Evolutionary conservation across 768 basidiomycete species (phyloP), one percentile per base, ranked within the genome.

Genomic region (Cantharellus anzutake): DNA sequence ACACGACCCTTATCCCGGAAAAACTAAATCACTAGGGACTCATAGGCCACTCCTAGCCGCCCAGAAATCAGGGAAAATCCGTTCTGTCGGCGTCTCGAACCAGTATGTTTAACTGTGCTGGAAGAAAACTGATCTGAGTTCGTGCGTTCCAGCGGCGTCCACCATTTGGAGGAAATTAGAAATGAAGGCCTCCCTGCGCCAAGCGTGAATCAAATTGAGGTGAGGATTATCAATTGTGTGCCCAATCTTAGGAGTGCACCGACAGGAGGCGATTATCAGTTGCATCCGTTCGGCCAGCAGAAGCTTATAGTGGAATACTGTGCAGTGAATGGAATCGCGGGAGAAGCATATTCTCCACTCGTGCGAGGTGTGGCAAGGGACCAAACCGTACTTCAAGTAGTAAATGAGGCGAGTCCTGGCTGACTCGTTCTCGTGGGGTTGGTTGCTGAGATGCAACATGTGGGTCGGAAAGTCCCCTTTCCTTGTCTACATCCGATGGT

Each of bases 211-310:
- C 88, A 91, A 68, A 78, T 90, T 60, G 86, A 90, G 77, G 86
- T 80, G 3, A 48, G 44, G 20, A 48, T 48, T 7, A 7, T 48
- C 14, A 41, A 14, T 4, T 20, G 4, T 42, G 7, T 58, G 56
- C 20, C 51, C 38, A 3, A 29, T 58, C n/a, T n/a, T n/a, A n/a
- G n/a, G n/a, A n/a, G n/a, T n/a, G n/a, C n/a, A n/a, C n/a, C n/a
- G n/a, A n/a, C n/a, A n/a, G n/a, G n/a, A n/a, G n/a, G n/a, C n/a
- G n/a, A n/a, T n/a, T n/a, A n/a, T n/a, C 44, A 88, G 86, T 72
- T 89, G n/a, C 86, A 89, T 63, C 86, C 87, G 0, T 76, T 82
- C 61, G 89, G 86, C 70, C 89, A 91, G 67, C 88, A 91, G 65
- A 61, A 74, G 48, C 75, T 80, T 4, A 86, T 92, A 60, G 85